Evolutionary conservation across 2,329 filamentous ascomycete species (phyloP).

Genomic region (Stenocarpella maydis): DNA sequence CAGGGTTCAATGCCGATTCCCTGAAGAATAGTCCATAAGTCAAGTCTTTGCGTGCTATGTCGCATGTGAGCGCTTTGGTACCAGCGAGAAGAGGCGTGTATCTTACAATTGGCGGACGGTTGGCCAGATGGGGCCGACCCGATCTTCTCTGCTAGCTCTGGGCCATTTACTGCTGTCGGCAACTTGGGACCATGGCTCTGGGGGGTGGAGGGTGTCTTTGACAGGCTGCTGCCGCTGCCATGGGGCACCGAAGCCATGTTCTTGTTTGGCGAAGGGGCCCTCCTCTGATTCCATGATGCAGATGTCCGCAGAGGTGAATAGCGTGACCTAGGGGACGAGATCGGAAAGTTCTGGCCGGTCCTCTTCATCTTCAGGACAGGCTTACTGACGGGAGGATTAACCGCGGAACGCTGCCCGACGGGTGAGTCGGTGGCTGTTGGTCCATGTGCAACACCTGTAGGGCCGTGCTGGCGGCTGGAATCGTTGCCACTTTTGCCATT

Average conservation of each 20-base stretch:
- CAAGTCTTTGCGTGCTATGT: not conserved
- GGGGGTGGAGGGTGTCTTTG: not conserved
- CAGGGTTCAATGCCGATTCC: not conserved
- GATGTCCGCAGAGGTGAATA: constrained; percentile 7
- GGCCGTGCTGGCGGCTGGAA: not conserved
- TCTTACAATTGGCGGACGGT: not conserved
- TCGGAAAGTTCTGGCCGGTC: constrained; percentile 33
- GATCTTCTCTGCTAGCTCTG: not conserved
- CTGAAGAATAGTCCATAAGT: not conserved
- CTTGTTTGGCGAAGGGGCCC: constrained; percentile 7
- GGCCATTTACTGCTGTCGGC: not conserved
- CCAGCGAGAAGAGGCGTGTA: too few relatives aligned
- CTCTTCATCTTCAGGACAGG: constrained; percentile 34
- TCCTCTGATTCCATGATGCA: constrained; percentile 16
- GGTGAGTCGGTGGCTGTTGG: not conserved
- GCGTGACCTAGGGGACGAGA: constrained; percentile 8
- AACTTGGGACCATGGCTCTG: not conserved
- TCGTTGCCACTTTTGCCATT: not conserved
- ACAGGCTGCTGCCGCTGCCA: not conserved
- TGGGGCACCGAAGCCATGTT: not conserved
- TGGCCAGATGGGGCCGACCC: not conserved
- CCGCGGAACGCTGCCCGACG: not conserved
- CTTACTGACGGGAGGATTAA: not conserved
- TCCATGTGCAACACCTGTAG: not conserved
- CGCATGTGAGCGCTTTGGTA: not conserved